These are phyloP conservation scores for Omphalea diandra DNA, from an alignment of 441 rosid species.

Conservation along the genomic window DNA sequence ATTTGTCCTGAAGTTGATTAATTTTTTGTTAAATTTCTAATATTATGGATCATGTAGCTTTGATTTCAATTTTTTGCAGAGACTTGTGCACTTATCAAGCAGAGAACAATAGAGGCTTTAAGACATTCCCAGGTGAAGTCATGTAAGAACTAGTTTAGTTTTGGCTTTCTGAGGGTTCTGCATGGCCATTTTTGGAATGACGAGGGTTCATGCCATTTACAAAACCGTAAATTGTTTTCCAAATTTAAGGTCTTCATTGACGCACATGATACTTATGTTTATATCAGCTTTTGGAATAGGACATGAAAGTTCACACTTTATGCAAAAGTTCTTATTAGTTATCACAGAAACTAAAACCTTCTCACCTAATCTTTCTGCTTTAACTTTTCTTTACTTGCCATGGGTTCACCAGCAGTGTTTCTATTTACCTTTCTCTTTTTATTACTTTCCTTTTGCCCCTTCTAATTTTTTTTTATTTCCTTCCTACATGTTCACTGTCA, in stretches of 20 bases:
- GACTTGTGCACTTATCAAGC: conserved; percentile 67
- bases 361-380: conserved; percentile 1
- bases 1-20: conserved; percentile 10
- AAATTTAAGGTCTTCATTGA: conserved; percentile 6
- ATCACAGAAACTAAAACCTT: not conserved
- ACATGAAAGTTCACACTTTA: not conserved
- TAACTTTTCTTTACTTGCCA: not conserved
- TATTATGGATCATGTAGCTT: not conserved
- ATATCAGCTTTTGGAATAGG: conserved; percentile 7
- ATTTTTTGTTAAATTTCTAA: conserved; percentile 7
- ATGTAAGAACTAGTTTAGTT: conserved; percentile 59
- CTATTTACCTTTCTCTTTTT: not conserved
- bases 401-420: not conserved
- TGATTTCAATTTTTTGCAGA: conserved; percentile 37
- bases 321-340: not conserved
- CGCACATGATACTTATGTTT: conserved; percentile 5
- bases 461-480: conserved; percentile 11
- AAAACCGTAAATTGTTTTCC: not conserved
- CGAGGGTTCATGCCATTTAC: not conserved
- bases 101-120: conserved; percentile 79
- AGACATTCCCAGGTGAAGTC: conserved; percentile 93
- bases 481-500: conserved; percentile 42
- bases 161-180: conserved; percentile 19
- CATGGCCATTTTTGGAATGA: conserved; percentile 20
- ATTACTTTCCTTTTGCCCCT: not conserved